Conservation (phyloP, 2,329 filamentous ascomycete genomes). For the Arthrinium phaeospermum region DNA sequence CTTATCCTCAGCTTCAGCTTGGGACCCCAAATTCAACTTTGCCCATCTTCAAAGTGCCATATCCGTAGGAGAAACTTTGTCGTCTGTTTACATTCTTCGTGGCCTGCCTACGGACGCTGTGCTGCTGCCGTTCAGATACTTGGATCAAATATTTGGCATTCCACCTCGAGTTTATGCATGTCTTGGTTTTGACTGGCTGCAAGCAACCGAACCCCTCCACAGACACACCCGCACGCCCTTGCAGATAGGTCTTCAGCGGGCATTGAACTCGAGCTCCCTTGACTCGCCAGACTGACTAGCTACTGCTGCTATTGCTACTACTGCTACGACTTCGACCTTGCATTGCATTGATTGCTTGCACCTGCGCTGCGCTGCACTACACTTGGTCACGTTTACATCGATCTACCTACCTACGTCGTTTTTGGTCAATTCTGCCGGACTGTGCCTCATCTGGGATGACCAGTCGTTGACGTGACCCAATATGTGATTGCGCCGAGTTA, state of each 20-base stretch:
- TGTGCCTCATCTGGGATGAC: not conserved
- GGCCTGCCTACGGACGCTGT: not conserved
- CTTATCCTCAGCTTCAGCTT: not conserved
- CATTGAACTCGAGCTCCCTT: not conserved
- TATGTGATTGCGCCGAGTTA: constrained; percentile 3
- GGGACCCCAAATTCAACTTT: not conserved
- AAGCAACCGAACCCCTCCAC: constrained; percentile 5
- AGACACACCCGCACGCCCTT: not conserved
- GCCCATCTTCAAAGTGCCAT: constrained; percentile 3
- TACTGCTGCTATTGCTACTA: not conserved
- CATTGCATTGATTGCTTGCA: constrained; percentile 16
- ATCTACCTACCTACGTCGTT: not conserved
- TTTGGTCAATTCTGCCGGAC: not conserved
- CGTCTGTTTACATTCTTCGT: not conserved
- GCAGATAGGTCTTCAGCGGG: not conserved
- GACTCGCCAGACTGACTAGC: not conserved
- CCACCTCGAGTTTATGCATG: constrained; percentile 10
- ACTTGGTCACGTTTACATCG: not conserved
- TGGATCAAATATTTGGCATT: constrained; percentile 6
- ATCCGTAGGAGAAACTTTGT: not conserved
- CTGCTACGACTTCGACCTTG: not conserved
- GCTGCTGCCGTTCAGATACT: not conserved
- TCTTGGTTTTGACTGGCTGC: not conserved
- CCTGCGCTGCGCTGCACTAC: not conserved
- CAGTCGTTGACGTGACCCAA: constrained; percentile 13